Evolutionary conservation across 495 filamentous ascomycete genomes (phyloP), one percentile per base, ranked within the genome.

Genomic region (Penicillium argentinense): DNA sequence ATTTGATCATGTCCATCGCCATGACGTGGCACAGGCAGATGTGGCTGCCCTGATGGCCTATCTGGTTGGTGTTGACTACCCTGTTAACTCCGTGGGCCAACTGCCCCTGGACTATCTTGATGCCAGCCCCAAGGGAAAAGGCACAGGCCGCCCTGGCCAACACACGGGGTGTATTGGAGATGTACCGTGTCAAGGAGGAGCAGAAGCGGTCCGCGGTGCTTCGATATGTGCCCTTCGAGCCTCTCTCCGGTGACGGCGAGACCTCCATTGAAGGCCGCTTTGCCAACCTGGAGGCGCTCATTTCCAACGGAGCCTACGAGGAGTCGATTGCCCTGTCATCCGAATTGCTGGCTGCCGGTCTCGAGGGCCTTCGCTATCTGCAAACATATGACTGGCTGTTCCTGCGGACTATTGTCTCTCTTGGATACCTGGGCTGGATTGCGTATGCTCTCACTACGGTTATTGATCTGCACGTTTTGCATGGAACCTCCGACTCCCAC

Each of bases 371-470:
- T 29, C 81, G 93, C 29, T 99, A 99, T 60, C 77, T 97, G 22
- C 95, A 99, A 63, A 97, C 89, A 0, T 89, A 89, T 53, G 93
- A 99, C 68, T 99, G 95, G 95, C 76, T 97, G n/a, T 97, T 99
- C 71, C 66, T 99, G 25, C 78, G 95, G 39, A 85, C 86, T n/a
- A 78, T 97, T 26, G 87, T 99, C 25, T 95, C 95, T 9, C 61
- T 84, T n/a, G 95, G 95, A 14, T 99, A 97, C 61, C 67, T 97
- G 18, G 93, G 95, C 17, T 99, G 92, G 92, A 95, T 99, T 53
- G 85, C 88, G 11, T 99, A 92, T 72, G 89, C 95, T 0, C 73
- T 96, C 39, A 95, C 90, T 3, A 96, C 88, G 2, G 90, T 97
- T 33, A 79, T 97, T 56, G 87, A 97, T 61, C 69, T 90, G 32